A percentile compares a stretch with the other conserved stretches of the same genome.
phyloP scores from a whole-genome alignment of 2,329 filamentous ascomycete genomes.

The Cladosporium sp. region DNA sequence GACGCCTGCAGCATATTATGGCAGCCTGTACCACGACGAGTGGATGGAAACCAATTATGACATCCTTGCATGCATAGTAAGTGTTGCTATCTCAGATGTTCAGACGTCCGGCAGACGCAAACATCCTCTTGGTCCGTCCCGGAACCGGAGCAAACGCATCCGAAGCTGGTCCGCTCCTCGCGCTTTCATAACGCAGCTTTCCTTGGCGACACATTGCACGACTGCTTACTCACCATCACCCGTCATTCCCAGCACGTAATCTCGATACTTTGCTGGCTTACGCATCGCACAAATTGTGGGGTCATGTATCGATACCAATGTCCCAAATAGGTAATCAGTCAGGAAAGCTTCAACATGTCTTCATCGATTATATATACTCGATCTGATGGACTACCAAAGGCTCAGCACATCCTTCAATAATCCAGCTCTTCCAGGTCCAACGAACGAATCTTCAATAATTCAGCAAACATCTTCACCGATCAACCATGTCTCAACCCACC shows the following conservation, averaged over 20 bases:
- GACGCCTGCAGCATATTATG: no score
- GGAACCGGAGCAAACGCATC: not conserved
- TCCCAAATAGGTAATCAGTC: not conserved
- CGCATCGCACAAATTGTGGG: not conserved
- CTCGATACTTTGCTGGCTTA: not conserved
- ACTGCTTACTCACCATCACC: not conserved
- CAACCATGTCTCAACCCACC: slow-evolving; percentile 17
- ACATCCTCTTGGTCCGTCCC: no score
- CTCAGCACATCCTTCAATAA: not conserved
- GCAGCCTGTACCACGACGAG: no score
- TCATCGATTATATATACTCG: not conserved
- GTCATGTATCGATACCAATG: not conserved
- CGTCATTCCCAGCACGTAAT: not conserved
- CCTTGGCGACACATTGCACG: not conserved
- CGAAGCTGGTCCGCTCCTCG: no score
- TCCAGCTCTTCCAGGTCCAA: not conserved
- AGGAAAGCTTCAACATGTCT: not conserved
- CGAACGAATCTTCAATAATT: not conserved
- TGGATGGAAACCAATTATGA: no score
- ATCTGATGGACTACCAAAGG: not conserved
- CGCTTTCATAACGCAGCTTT: not conserved
- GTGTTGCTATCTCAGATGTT: no score
- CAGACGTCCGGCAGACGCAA: no score
- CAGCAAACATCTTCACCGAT: not conserved
- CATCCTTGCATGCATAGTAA: no score